These are phyloP conservation scores for Trichoderma asperelloides DNA, from an alignment of 495 filamentous ascomycete genomes.

Conservation along the genomic window DNA sequence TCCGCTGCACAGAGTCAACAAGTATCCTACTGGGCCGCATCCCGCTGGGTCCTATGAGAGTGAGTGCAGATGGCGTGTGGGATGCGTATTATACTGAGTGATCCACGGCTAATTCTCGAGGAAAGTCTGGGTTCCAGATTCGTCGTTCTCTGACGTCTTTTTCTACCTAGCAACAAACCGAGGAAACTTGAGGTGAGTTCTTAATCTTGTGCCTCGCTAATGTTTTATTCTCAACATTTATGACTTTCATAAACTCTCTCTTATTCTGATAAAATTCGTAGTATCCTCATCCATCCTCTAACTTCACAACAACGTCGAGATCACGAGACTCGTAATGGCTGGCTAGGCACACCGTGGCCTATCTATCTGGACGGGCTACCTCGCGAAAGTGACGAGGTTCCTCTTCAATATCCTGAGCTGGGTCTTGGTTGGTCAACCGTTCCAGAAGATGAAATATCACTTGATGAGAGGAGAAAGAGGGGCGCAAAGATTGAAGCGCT, in stretches of 20 bases:
- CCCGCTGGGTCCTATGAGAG: constrained; percentile 10
- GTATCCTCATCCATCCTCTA: constrained; percentile 6
- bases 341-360: constrained; percentile 11
- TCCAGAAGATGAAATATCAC: constrained; percentile 6
- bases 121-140: constrained; percentile 11
- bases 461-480: constrained; percentile 8
- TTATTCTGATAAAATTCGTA: background rate
- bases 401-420: constrained; percentile 10
- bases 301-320: constrained; percentile 9
- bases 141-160: constrained; percentile 12
- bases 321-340: constrained; percentile 9
- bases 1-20: constrained; percentile 9
- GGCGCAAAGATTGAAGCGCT: constrained; percentile 8
- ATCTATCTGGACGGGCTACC: constrained; percentile 10
- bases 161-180: constrained; percentile 11
- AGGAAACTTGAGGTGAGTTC: constrained; percentile 9
- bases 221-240: background rate
- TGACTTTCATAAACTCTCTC: background rate
- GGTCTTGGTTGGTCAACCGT: constrained; percentile 10
- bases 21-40: constrained; percentile 8
- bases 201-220: background rate
- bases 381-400: constrained; percentile 3
- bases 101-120: background rate
- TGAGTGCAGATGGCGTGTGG: background rate
- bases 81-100: background rate